Evolutionary conservation across 441 rosid species (phyloP).

Genomic region (Erodium moschatum): DNA sequence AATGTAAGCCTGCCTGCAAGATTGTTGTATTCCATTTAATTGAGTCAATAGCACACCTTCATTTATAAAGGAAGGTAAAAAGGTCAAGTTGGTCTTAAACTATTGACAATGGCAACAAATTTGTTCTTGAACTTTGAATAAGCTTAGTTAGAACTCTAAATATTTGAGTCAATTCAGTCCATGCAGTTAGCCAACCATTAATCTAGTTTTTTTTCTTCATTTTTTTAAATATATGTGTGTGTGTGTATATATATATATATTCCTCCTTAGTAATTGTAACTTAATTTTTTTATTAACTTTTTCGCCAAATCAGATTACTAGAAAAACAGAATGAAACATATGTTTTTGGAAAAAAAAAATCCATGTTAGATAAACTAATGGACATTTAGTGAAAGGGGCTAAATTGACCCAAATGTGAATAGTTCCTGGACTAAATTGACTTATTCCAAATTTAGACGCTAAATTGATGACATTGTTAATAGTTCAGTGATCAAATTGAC

Average conservation of each 20-base stretch:
- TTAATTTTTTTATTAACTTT: no score
- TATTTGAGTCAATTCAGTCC: background rate
- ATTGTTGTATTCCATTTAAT: background rate
- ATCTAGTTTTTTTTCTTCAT: no score
- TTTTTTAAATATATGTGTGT: no score
- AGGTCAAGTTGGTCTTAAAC: background rate
- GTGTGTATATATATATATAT: no score
- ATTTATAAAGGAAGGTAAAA: background rate
- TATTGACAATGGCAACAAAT: background rate
- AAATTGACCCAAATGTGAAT: background rate
- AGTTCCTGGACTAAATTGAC: background rate
- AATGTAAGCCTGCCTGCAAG: slow-evolving; percentile 34
- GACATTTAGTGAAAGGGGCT: background rate
- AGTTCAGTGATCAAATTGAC: background rate
- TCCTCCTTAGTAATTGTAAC: background rate
- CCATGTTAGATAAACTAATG: no score
- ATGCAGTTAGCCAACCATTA: background rate
- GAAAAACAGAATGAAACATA: background rate
- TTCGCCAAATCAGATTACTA: background rate
- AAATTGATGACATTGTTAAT: background rate
- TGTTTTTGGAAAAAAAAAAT: no score
- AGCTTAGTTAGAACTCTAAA: background rate
- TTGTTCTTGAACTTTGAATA: background rate
- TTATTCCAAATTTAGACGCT: background rate
- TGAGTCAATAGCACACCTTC: background rate